Conservation (phyloP, 2,329 filamentous ascomycete species). For the Curvularia sp. region DNA sequence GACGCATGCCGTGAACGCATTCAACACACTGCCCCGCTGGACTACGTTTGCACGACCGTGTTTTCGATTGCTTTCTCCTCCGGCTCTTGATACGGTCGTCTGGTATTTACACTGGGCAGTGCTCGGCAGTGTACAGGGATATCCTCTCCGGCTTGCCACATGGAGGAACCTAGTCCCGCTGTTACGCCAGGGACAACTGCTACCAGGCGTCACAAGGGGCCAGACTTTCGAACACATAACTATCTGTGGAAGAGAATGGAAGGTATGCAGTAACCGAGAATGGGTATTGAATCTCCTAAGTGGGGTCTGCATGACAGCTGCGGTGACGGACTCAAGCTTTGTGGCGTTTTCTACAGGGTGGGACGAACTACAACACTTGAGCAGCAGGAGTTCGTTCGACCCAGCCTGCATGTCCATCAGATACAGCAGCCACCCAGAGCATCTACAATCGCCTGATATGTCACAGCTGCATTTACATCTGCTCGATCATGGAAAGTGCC, state of each 20-base stretch:
- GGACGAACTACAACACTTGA: constrained; percentile 17
- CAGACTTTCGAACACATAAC: constrained; percentile 12
- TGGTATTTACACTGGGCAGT: background rate
- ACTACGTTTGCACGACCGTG: constrained; percentile 11
- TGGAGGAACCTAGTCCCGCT: constrained; percentile 15
- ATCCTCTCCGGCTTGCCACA: constrained; percentile 9
- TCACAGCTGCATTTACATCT: background rate
- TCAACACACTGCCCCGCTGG: constrained; percentile 3
- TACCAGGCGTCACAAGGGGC: constrained; percentile 21
- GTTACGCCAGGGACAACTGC: constrained; percentile 18
- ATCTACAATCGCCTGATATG: background rate
- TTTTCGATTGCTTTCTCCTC: background rate
- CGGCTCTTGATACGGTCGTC: constrained; percentile 4
- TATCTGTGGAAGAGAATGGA: background rate
- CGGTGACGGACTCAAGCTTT: constrained; percentile 43
- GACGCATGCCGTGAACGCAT: constrained; percentile 8
- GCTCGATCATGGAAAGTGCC: background rate
- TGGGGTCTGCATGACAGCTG: constrained; percentile 33
- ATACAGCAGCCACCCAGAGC: background rate
- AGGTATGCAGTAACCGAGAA: background rate
- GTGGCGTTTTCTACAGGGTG: constrained; percentile 40
- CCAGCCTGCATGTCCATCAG: constrained; percentile 4
- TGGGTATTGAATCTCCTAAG: background rate
- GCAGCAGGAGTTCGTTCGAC: constrained; percentile 12
- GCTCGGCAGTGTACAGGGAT: constrained; percentile 13